Percentiles rank a stretch among this genome's conserved stretches.
phyloP scores from a whole-genome alignment of 1,284 basidiomycete species.

The Ustilago vetiveriae region DNA sequence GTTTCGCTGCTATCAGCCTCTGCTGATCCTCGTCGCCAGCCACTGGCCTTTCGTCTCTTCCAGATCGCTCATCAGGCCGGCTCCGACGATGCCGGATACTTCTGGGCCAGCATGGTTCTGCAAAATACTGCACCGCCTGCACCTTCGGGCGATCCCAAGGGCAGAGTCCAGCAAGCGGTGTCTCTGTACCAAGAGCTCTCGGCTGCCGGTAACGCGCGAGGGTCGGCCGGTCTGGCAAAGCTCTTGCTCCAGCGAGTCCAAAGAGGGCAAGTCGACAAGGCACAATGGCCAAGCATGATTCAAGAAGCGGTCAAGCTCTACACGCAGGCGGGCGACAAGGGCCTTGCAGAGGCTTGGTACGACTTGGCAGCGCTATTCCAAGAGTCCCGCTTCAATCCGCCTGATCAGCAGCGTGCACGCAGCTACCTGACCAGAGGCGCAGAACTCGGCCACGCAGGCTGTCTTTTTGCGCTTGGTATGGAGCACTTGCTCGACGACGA shows the following conservation, averaged over 20 bases:
- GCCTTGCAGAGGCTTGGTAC: constrained; percentile 59
- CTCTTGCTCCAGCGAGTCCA: constrained; percentile 43
- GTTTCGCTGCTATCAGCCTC: constrained; percentile 28
- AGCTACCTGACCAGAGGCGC: constrained; percentile 49
- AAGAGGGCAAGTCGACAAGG: constrained; percentile 22
- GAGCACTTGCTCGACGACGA: constrained; percentile 21
- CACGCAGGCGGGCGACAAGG: constrained; percentile 48
- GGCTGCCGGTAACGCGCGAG: constrained; percentile 45
- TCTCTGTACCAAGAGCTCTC: constrained; percentile 47
- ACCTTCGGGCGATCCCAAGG: constrained; percentile 17
- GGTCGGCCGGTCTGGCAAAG: constrained; percentile 50
- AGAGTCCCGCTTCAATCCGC: constrained; percentile 26
- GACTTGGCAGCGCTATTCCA: constrained; percentile 51
- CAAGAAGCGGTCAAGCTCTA: constrained; percentile 43
- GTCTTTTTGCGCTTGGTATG: constrained; percentile 37
- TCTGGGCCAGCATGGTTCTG: constrained; percentile 58
- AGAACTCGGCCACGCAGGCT: constrained; percentile 31
- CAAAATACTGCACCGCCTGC: constrained; percentile 42
- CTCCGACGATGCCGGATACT: constrained; percentile 55
- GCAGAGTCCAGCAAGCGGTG: constrained; percentile 37
- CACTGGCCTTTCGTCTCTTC: constrained; percentile 42
- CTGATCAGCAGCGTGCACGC: constrained; percentile 31
- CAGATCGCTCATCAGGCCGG: constrained; percentile 36
- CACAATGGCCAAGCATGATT: constrained; percentile 26
- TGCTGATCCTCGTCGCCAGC: constrained; percentile 41